Percentiles rank a stretch among this genome's conserved stretches.
phyloP scores from a whole-genome alignment of 208 protist genomes.

The Crithidia bombi region DNA sequence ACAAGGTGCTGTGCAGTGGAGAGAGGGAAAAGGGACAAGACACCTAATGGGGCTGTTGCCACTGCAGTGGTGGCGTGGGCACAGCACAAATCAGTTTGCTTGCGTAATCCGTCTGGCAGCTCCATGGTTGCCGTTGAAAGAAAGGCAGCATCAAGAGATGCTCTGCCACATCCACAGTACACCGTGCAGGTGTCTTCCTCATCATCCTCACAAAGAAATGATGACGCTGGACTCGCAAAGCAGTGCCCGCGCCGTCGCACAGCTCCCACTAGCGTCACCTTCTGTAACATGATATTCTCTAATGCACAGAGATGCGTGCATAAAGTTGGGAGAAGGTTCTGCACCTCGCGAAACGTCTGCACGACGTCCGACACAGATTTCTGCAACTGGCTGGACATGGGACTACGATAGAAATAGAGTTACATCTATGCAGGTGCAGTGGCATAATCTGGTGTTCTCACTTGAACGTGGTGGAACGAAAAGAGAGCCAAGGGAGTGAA shows the following conservation, averaged over 20 bases:
- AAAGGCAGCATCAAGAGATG: too few relatives aligned
- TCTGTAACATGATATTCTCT: constrained; percentile 59
- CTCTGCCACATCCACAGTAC: too few relatives aligned
- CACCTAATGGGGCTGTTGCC: constrained; percentile 54
- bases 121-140: too few relatives aligned
- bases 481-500: background rate
- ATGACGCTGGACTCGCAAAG: constrained; percentile 9
- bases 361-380: constrained; percentile 36
- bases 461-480: too few relatives aligned
- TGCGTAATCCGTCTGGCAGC: too few relatives aligned
- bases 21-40: constrained; percentile 50
- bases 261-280: constrained; percentile 44
- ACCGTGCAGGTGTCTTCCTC: background rate
- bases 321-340: constrained; percentile 57
- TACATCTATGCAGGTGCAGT: too few relatives aligned
- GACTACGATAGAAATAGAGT: too few relatives aligned
- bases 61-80: constrained; percentile 19
- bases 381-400: background rate
- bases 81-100: background rate
- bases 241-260: constrained; percentile 40
- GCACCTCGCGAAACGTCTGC: constrained; percentile 69
- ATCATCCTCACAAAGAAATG: constrained; percentile 13
- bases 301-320: constrained; percentile 55
- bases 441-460: too few relatives aligned
- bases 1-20: constrained; percentile 52